A percentile compares a stretch with the other conserved stretches of the same genome.
These are phyloP conservation scores for Phytophthora podocarpi DNA, from an alignment of 352 stramenopile species.

Conservation along the genomic window DNA sequence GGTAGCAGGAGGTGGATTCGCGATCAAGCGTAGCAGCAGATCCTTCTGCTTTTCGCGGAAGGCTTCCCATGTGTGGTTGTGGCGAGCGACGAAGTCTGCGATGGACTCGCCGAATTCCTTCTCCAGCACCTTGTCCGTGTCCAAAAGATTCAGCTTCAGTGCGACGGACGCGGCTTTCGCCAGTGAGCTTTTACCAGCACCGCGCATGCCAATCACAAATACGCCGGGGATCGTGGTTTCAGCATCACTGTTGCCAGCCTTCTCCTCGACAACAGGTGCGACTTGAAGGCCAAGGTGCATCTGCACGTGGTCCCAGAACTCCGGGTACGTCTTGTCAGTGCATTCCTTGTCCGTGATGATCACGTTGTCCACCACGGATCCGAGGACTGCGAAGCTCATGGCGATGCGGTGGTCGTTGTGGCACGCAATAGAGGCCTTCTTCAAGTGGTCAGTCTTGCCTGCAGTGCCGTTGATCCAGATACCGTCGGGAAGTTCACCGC, in stretches of 20 bases:
- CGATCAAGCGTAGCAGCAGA: slow-evolving; percentile 64
- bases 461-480: slow-evolving; percentile 79
- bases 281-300: slow-evolving; percentile 69
- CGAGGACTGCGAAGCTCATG: slow-evolving; percentile 97
- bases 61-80: slow-evolving; percentile 71
- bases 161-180: slow-evolving; percentile 49
- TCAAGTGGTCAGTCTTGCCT: slow-evolving; percentile 53
- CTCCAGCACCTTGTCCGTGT: slow-evolving; percentile 82
- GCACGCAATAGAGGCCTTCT: slow-evolving; percentile 72
- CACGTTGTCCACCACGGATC: slow-evolving; percentile 89
- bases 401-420: slow-evolving; percentile 99
- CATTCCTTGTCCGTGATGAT: slow-evolving; percentile 97
- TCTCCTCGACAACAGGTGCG: slow-evolving; percentile 43
- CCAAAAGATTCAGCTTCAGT: slow-evolving; percentile 67
- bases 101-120: slow-evolving; percentile 72
- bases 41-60: slow-evolving; percentile 75
- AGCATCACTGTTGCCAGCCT: slow-evolving; percentile 7
- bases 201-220: slow-evolving; percentile 90
- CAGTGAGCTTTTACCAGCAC: slow-evolving; percentile 85
- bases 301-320: slow-evolving; percentile 92
- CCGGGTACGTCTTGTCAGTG: slow-evolving; percentile 98
- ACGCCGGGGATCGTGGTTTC: slow-evolving; percentile 43
- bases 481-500: slow-evolving; percentile 72
- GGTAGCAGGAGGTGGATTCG: slow-evolving; percentile 58
- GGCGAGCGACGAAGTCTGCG: slow-evolving; percentile 62